Conservation (phyloP, 106 monocot genomes). For the Xerophyta viscosa region DNA sequence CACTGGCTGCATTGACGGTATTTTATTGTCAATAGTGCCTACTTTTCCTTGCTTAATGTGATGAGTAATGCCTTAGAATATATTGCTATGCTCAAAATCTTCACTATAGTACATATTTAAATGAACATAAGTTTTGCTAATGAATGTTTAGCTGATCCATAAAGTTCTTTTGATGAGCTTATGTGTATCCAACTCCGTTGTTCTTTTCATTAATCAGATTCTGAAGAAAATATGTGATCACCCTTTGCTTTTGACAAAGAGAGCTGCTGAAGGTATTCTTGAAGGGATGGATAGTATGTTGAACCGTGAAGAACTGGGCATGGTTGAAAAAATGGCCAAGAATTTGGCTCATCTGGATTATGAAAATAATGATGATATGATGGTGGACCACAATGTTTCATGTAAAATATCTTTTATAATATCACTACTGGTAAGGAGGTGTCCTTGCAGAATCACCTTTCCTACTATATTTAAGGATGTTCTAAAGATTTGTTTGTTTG, state of each 20-base stretch:
- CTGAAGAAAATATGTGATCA: conserved; percentile 99
- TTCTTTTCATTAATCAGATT: conserved; percentile 37
- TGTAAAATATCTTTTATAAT: conserved; percentile 87
- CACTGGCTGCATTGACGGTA: conserved; percentile 93
- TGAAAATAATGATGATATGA: conserved; percentile 17
- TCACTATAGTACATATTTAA: not conserved
- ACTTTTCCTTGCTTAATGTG: not conserved
- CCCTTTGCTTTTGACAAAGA: conserved; percentile 79
- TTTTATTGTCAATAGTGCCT: not conserved
- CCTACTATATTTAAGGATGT: not conserved
- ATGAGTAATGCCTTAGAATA: not conserved
- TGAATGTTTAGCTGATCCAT: too few species aligned
- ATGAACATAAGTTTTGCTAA: too few species aligned
- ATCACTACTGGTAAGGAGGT: conserved; percentile 59
- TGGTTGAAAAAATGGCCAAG: conserved; percentile 77
- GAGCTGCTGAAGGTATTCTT: conserved; percentile 83
- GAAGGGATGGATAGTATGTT: conserved; percentile 90
- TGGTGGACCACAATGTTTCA: conserved; percentile 54
- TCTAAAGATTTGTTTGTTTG: conserved; percentile 4
- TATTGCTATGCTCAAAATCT: too few species aligned
- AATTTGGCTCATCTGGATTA: conserved; percentile 49
- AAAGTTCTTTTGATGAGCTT: too few species aligned
- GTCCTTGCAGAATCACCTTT: not conserved
- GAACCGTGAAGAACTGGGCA: conserved; percentile 63
- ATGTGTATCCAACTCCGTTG: not conserved